A percentile compares a stretch with the other conserved stretches of the same genome.
phyloP scores from a whole-genome alignment of 441 rosid genomes.

The Adansonia madagascariensis region DNA sequence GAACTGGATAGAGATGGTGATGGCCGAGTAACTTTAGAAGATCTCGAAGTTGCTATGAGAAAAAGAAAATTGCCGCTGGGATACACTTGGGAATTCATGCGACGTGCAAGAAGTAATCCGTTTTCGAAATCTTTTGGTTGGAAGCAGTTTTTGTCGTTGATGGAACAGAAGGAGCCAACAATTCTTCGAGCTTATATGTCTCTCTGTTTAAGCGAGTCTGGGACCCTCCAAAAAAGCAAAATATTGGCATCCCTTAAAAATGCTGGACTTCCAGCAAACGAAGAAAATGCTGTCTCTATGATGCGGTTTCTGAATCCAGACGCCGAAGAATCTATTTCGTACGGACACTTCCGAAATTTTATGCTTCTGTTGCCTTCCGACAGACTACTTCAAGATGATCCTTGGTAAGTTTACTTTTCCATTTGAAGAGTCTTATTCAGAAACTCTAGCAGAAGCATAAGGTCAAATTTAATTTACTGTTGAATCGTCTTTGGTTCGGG shows the following conservation, averaged over 20 bases:
- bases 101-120: conserved; percentile 77
- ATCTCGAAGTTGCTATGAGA: conserved; percentile 92
- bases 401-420: conserved; percentile 58
- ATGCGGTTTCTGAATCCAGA: conserved; percentile 92
- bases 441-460: neutral
- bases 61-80: conserved; percentile 82
- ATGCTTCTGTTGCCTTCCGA: conserved; percentile 96
- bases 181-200: conserved; percentile 99
- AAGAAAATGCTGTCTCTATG: conserved; percentile 97
- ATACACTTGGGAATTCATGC: conserved; percentile 92
- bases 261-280: conserved; percentile 98
- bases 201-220: conserved; percentile 91
- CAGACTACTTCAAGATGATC: conserved; percentile 84
- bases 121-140: conserved; percentile 95
- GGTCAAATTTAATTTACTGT: conserved; percentile 11
- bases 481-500: neutral
- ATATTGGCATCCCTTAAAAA: conserved; percentile 83
- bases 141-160: conserved; percentile 94
- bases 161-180: conserved; percentile 99
- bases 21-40: conserved; percentile 92
- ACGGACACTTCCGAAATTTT: conserved; percentile 96
- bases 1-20: conserved; percentile 98
- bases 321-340: conserved; percentile 89
- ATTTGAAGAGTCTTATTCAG: neutral
- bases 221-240: conserved; percentile 94